Conservation (phyloP, 2,329 filamentous ascomycete species). For the Calonectria ilicicola region DNA sequence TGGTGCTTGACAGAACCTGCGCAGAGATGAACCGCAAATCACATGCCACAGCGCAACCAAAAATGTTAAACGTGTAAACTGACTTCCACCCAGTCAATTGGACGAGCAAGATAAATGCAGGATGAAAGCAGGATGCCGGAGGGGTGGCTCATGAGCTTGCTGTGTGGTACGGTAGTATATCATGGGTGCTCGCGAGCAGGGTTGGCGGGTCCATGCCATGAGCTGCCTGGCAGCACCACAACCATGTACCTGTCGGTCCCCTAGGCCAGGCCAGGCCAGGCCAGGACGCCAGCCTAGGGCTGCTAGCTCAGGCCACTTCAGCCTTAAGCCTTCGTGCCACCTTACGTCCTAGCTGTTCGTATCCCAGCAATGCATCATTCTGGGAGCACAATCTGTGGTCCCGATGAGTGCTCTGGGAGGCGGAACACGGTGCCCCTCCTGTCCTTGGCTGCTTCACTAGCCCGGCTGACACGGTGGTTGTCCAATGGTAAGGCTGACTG, state of each 20-base stretch:
- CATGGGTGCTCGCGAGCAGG: neutral
- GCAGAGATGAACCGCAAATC: neutral
- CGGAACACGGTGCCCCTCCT: neutral
- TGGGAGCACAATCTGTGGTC: neutral
- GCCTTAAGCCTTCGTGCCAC: neutral
- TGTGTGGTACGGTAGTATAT: neutral
- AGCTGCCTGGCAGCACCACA: neutral
- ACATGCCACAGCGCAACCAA: neutral
- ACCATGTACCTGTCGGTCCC: neutral
- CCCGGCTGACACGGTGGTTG: neutral
- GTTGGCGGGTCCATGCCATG: neutral
- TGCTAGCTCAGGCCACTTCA: neutral
- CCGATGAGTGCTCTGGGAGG: neutral
- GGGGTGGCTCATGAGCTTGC: neutral
- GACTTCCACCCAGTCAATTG: neutral
- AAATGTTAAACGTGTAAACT: neutral
- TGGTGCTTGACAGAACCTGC: neutral
- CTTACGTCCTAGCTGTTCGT: neutral
- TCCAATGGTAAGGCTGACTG: neutral
- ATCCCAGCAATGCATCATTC: neutral
- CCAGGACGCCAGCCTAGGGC: neutral
- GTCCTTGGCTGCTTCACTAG: neutral
- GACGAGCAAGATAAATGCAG: neutral
- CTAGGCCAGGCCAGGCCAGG: neutral
- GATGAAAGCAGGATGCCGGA: neutral